Conservation (phyloP, 305 asterid genomes). For the Fraxinus angustifolia region DNA sequence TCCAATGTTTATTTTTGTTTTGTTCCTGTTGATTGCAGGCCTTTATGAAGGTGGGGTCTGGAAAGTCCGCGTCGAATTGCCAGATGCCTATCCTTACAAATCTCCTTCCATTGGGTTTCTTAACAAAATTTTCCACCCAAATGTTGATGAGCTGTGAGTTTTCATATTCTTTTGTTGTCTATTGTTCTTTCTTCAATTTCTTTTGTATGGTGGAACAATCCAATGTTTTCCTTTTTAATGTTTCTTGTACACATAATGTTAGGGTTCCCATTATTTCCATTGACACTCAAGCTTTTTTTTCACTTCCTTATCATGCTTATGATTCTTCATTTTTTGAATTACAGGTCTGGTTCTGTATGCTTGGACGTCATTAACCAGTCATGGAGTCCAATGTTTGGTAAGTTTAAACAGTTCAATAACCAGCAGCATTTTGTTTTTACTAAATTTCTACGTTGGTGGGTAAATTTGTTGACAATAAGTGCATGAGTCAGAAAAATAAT, state of each 20-base stretch:
- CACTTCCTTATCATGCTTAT: not conserved
- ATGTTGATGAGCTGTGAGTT: slow-evolving; percentile 87
- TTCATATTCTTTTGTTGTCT: not conserved
- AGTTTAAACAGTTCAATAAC: slow-evolving; percentile 15
- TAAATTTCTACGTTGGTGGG: not conserved
- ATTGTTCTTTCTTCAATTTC: not conserved
- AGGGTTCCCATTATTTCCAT: not conserved
- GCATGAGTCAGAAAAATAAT: not conserved
- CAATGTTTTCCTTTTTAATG: not conserved
- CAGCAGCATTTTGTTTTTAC: not conserved
- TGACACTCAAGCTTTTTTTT: not conserved
- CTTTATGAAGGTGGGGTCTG: slow-evolving; percentile 89
- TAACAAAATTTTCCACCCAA: slow-evolving; percentile 92
- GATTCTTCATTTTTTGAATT: slow-evolving; percentile 18
- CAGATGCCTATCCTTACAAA: slow-evolving; percentile 92
- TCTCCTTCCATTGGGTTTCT: slow-evolving; percentile 88
- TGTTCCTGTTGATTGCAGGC: slow-evolving; percentile 40
- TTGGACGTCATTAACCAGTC: slow-evolving; percentile 95
- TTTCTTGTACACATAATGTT: not conserved
- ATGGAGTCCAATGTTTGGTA: slow-evolving; percentile 98
- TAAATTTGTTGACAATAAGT: not conserved
- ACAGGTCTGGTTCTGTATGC: slow-evolving; percentile 85
- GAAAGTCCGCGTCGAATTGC: slow-evolving; percentile 86
- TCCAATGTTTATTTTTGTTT: not conserved
- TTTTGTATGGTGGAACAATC: not conserved